Base-by-base conservation (phyloP, 345 rosid genomes). In the Xanthoceras sorbifolium region DNA sequence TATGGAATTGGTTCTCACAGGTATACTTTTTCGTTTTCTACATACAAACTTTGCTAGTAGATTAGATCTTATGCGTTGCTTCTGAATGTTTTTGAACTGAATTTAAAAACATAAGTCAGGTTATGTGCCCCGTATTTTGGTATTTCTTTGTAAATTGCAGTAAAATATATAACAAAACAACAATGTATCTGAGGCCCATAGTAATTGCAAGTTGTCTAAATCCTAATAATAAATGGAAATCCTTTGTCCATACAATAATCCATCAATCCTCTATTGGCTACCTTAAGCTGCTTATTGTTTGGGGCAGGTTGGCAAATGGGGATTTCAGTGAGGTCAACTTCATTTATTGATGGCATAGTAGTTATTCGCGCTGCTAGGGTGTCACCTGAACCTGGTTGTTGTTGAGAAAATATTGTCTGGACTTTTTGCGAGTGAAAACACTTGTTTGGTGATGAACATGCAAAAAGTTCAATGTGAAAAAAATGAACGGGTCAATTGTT, bases 341-440 rank as follows among this genome's bases (percentile, higher is more conserved):
- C 29, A 29, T 18, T 38, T 67, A 67, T 40, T 67, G 20, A 12
- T 26, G 26, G 31, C 17, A 42, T 42, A 44, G 71, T n/a, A n/a
- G 54, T 67, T 67, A 40, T 42, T 67, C 22, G 54, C 22, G 31
- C 10, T 25, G 11, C 25, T 67, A 67, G 22, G 34, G 17, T n/a
- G 22, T 63, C 40, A 63, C 5, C 34, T 31, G 40, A 67, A 67
- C 55, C 55, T 42, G 71, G 71, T 42, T 67, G 32, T 25, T 23
- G 48, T 5, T 23, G 11, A 20, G 55, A 67, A 67, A 60, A 11
- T 26, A n/a, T 4, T 62, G 17, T 62, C 67, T 10, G 18, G 40
- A 31, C 32, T 63, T 63, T 63, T 63, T 5, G 23, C 23, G 2
- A 31, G 36, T 17, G 22, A 17, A 48, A 48, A 48, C 54, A 48